phyloP scores from a whole-genome alignment of 2,329 filamentous ascomycete species.

The Xylaria sp. region DNA sequence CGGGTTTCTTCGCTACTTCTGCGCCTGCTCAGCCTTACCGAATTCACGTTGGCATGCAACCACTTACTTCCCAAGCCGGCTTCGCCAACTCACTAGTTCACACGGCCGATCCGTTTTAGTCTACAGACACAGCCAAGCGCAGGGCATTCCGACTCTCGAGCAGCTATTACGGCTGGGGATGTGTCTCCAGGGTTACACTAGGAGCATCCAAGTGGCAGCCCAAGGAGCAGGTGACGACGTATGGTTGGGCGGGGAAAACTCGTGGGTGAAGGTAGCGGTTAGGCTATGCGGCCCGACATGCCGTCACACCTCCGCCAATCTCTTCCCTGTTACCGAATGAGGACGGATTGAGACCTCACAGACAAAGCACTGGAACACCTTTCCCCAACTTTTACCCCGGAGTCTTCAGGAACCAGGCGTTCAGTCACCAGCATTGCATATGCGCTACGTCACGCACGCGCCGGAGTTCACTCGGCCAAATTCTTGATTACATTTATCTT shows the following conservation, averaged over 20 bases:
- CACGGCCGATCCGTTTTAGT: conserved; percentile 27
- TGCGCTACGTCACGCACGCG: conserved; percentile 34
- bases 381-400: conserved; percentile 40
- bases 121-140: conserved; percentile 25
- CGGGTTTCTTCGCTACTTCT: conserved; percentile 16
- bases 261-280: conserved; percentile 45
- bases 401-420: conserved; percentile 35
- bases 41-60: conserved; percentile 24
- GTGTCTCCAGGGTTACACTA: conserved; percentile 41
- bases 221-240: conserved; percentile 41
- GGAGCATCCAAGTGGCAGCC: conserved; percentile 30
- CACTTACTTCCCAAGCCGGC: conserved; percentile 18
- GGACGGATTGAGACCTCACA: conserved; percentile 23
- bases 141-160: conserved; percentile 39
- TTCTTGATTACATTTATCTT: conserved; percentile 36
- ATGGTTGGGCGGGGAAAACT: conserved; percentile 48
- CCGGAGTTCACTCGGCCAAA: conserved; percentile 39
- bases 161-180: conserved; percentile 35
- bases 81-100: conserved; percentile 13
- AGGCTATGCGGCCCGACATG: conserved; percentile 45
- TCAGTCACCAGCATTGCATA: conserved; percentile 35
- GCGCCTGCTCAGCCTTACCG: conserved; percentile 46
- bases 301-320: conserved; percentile 37
- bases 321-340: conserved; percentile 29
- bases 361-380: conserved; percentile 21